Conservation (phyloP, 2,329 filamentous ascomycete species). For the Cryphonectria radicalis region DNA sequence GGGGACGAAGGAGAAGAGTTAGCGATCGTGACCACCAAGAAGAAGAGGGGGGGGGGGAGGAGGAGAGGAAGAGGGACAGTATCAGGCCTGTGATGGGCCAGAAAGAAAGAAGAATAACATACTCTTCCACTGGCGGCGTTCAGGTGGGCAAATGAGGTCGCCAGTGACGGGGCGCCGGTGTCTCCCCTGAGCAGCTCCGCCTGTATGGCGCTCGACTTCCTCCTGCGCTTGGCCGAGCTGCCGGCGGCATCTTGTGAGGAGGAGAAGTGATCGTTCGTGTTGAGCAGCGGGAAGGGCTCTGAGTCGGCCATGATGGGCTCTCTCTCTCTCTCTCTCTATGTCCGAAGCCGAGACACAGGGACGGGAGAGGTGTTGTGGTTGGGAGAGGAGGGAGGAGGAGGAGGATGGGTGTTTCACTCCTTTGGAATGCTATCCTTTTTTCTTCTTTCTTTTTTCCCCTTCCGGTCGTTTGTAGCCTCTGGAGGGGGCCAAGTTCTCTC, state of each 20-base stretch:
- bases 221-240: slow-evolving; percentile 48
- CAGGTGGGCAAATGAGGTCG: slow-evolving; percentile 56
- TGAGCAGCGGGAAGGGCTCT: slow-evolving; percentile 62
- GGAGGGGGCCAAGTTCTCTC: background rate
- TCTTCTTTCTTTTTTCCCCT: background rate
- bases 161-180: slow-evolving; percentile 58
- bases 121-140: slow-evolving; percentile 32
- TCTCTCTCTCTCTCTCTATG: background rate
- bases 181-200: slow-evolving; percentile 56
- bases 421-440: background rate
- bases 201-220: slow-evolving; percentile 61
- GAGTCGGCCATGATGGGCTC: slow-evolving; percentile 46
- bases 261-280: slow-evolving; percentile 53
- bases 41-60: background rate
- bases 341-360: slow-evolving; percentile 10
- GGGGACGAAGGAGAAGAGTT: slow-evolving; percentile 17
- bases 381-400: background rate
- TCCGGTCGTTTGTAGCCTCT: background rate
- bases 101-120: background rate
- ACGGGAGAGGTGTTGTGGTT: background rate
- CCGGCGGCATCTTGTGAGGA: slow-evolving; percentile 41
- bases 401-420: background rate
- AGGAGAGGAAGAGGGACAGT: background rate
- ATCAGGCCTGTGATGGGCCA: background rate
- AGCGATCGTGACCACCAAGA: slow-evolving; percentile 23